These are phyloP conservation scores for Gossypium turneri DNA, from an alignment of 345 rosid genomes.

Conservation along the genomic window DNA sequence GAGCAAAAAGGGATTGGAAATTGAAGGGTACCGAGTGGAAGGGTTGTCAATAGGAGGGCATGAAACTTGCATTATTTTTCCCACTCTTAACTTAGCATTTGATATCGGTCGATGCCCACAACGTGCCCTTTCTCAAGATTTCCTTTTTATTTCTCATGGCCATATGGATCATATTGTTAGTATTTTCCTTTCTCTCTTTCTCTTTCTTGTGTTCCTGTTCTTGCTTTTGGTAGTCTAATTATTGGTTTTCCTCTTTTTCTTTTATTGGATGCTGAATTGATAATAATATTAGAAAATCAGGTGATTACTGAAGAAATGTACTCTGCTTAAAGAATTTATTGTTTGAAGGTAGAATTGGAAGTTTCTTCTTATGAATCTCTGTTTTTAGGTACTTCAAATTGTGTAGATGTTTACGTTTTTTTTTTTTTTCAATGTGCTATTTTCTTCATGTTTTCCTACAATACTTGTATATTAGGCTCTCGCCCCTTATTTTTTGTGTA, in stretches of 20 bases:
- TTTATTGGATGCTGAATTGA: not conserved
- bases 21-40: conserved; percentile 69
- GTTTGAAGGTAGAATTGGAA: not conserved
- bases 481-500: too few species aligned
- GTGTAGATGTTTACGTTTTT: not conserved
- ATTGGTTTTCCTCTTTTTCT: not conserved
- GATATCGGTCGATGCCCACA: conserved; percentile 94
- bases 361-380: not conserved
- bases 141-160: conserved; percentile 87
- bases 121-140: conserved; percentile 84
- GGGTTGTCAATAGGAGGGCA: conserved; percentile 94
- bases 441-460: not conserved
- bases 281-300: not conserved
- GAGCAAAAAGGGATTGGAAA: conserved; percentile 33
- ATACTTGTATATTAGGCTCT: not conserved
- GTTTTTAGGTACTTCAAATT: not conserved
- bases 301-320: not conserved
- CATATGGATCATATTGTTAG: conserved; percentile 97
- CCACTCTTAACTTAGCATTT: conserved; percentile 72
- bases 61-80: conserved; percentile 87
- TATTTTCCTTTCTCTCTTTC: conserved; percentile 1
- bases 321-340: not conserved
- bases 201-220: not conserved
- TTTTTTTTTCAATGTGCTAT: not conserved
- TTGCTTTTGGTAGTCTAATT: not conserved